Base-by-base conservation (phyloP, 2,329 filamentous ascomycete genomes). In the Tolypocladium amazonense region DNA sequence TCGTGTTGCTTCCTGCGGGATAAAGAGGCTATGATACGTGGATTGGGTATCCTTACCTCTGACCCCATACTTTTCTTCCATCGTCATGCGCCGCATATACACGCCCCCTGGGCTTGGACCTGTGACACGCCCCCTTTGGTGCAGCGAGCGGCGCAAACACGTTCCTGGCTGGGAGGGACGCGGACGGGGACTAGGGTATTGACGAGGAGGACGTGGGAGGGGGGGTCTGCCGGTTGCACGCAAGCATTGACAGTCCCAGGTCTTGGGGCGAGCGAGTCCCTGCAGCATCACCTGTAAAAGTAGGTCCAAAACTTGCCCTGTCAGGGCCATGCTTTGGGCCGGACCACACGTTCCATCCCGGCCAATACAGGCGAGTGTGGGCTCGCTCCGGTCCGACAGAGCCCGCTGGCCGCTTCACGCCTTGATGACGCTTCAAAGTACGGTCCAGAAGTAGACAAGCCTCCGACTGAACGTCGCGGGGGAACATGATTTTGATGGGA, bases 11-110 rank as follows among this genome's bases (percentile, higher is more conserved):
- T 65, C 64, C 67, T 73, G 71, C 71, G 68, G 71, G 70, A 71
- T 68, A 71, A 70, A 67, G 69, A 69, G 66, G 65, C 67, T 67
- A 70, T 68, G 66, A 69, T 71, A 67, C 69, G 65, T 72, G 69
- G 67, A 73, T 74, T 74, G 72, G 72, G 72, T 74, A 75, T 69
- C 71, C 70, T 63, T 74, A 74, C 71, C 67, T 72, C 62, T 66
- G 66, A 69, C 67, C 69, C 71, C 70, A 73, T 73, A 68, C 62
- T 62, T 64, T 61, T 60, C 63, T 64, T 61, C 64, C 64, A 65
- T 68, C 50, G 58, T 61, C 63, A 65, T 63, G 65, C 64, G 67
- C 62, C 64, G 63, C 66, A 67, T 69, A 67, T 66, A 65, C 66
- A 65, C 67, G 63, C 67, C 64, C 65, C 63, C 58, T 37, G 56